Percentiles rank a stretch among this genome's conserved stretches.
Conservation (phyloP, 768 basidiomycete genomes). For the Suillus bovinus region DNA sequence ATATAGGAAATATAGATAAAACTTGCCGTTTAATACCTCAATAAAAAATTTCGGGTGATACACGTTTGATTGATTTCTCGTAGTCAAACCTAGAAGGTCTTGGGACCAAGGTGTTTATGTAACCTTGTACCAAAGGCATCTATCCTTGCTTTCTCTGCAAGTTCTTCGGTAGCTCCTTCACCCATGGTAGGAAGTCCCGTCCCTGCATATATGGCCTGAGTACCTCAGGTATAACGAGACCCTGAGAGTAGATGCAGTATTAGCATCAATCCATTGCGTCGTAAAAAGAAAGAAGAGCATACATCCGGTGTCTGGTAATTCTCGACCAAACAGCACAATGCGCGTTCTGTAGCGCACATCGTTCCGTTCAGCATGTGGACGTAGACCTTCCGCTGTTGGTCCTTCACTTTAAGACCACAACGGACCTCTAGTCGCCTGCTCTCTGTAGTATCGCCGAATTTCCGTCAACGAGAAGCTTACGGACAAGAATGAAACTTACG, state of each 20-base stretch:
- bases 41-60: not conserved
- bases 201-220: slow-evolving; percentile 97
- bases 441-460: slow-evolving; percentile 50
- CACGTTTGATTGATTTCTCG: too few relatives aligned
- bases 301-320: slow-evolving; percentile 97
- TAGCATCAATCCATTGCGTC: slow-evolving; percentile 4
- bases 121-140: not conserved
- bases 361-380: slow-evolving; percentile 99
- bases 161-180: slow-evolving; percentile 77
- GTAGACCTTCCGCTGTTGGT: slow-evolving; percentile 89
- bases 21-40: not conserved
- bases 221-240: slow-evolving; percentile 85
- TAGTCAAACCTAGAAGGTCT: not conserved
- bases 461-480: not conserved
- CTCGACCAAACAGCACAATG: slow-evolving; percentile 96
- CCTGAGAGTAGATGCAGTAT: slow-evolving; percentile 47
- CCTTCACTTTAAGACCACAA: slow-evolving; percentile 88
- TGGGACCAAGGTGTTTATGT: not conserved
- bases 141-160: slow-evolving; percentile 71
- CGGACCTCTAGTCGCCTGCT: slow-evolving; percentile 90
- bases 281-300: slow-evolving; percentile 27
- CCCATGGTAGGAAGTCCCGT: slow-evolving; percentile 83
- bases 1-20: not conserved
- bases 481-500: slow-evolving; percentile 56
- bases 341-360: slow-evolving; percentile 94